Evolutionary conservation across 208 protist species (phyloP).

Genomic region (Leishmania braziliensis): DNA sequence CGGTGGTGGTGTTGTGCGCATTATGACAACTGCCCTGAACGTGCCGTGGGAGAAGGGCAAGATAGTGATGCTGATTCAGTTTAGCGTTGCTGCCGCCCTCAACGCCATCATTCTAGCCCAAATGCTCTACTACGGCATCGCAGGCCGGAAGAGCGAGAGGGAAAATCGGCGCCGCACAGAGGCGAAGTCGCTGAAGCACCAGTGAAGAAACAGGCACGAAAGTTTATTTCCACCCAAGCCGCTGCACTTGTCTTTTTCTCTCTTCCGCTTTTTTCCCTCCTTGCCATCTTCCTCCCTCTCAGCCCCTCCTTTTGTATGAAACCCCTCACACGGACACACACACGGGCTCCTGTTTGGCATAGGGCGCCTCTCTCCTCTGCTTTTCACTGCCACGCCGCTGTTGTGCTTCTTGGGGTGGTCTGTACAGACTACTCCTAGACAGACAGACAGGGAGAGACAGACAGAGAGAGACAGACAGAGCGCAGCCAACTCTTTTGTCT

Average conservation of each 20-base stretch:
- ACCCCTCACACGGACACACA: constrained; percentile 3
- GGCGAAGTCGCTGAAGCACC: not conserved
- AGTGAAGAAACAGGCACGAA: not conserved
- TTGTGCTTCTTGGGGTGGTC: too few species aligned
- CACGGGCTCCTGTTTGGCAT: not conserved
- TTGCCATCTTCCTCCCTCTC: not conserved
- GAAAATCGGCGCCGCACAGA: not conserved
- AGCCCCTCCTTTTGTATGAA: not conserved
- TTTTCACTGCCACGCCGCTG: not conserved
- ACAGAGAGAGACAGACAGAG: too few species aligned
- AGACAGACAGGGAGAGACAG: too few species aligned
- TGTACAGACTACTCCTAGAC: not conserved
- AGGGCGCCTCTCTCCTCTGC: not conserved
- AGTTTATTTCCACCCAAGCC: not conserved
- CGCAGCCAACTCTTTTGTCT: not conserved
- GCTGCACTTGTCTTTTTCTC: not conserved
- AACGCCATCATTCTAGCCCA: constrained; percentile 74
- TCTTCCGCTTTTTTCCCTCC: not conserved
- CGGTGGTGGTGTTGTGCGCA: constrained; percentile 64
- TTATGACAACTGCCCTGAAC: constrained; percentile 83
- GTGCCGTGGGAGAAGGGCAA: constrained; percentile 82
- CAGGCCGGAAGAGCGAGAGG: constrained; percentile 1
- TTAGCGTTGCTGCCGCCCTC: constrained; percentile 54
- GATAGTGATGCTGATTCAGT: constrained; percentile 69
- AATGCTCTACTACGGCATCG: constrained; percentile 62